Evolutionary conservation across 768 basidiomycete species (phyloP), one percentile per base, ranked within the genome.

Genomic region (Kwoniella mangroviensis): DNA sequence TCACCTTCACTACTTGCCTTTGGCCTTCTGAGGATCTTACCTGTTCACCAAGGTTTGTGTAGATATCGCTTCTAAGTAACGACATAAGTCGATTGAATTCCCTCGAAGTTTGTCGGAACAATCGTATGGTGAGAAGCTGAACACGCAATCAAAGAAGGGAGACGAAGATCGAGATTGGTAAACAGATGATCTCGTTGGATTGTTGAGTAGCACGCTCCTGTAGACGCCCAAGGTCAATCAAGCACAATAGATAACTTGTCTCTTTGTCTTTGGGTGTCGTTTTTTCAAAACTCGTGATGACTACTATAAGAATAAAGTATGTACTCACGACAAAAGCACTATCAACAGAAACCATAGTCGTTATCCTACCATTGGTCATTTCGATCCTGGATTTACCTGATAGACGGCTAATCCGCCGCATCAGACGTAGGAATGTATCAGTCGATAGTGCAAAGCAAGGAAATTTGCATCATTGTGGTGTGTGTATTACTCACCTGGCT

Each of bases 351-450:
- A 91, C 89, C 85, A 91, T 87, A 0, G 90, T 91, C 11, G 88
- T 90, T 59, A 91, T 88, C 75, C 90, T 85, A 0, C 90, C 90
- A 52, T 88, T 87, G 22, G 86, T 87, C 75, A 90, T 89, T 54
- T 88, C 85, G 40, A 87, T 70, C 21, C 89, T 85, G 7, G 89
- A 85, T 59, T 87, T 85, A 0, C 88, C 88, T 19, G 90, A 91
- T 0, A 91, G 83, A 11, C 90, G 87, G 58, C 75, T 75, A 49
- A 21, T 11, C 53, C 13, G 21, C 17, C 24, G 4, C 13, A 24
- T 22, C 15, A 19, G 2, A 45, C 45, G 45, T 11, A 19, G 45
- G 13, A 13, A 45, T 45, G 45, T 45, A 28, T 28, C 34, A 34
- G 34, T 34, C 6, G 34, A 34, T 34, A 5, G 6, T 34, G 3